Evolutionary conservation across 192 early-diverging fungal species (phyloP).

Genomic region (Rhizophagus sp.): DNA sequence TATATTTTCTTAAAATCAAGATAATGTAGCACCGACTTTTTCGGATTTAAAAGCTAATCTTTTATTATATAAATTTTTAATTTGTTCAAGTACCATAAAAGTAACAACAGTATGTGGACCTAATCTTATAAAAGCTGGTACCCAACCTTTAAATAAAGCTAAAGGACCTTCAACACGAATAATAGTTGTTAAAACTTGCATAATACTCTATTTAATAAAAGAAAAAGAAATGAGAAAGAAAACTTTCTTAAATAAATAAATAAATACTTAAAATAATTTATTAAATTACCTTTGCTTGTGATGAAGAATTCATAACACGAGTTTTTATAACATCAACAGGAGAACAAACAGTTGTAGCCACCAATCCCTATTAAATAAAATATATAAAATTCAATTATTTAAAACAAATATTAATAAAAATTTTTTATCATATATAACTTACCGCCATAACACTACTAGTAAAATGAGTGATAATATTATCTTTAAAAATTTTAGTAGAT

Average conservation of each 20-base stretch:
- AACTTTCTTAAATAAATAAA: neutral
- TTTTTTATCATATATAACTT: slow-evolving; percentile 33
- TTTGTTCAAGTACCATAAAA: slow-evolving; percentile 80
- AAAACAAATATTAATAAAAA: slow-evolving; percentile 12
- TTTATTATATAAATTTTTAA: slow-evolving; percentile 43
- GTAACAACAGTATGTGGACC: slow-evolving; percentile 86
- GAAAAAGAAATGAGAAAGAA: neutral
- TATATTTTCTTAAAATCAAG: neutral
- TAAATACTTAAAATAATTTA: neutral
- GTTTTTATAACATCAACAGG: slow-evolving; percentile 86
- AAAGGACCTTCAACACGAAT: slow-evolving; percentile 64
- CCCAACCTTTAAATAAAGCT: slow-evolving; percentile 84
- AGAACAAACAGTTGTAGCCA: slow-evolving; percentile 75
- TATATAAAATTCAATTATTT: neutral
- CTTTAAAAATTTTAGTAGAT: slow-evolving; percentile 55
- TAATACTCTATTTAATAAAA: slow-evolving; percentile 32
- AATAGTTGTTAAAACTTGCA: slow-evolving; percentile 42
- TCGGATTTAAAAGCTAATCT: neutral
- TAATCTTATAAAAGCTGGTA: slow-evolving; percentile 77
- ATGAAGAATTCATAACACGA: slow-evolving; percentile 76
- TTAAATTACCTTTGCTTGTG: slow-evolving; percentile 37
- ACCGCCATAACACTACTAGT: slow-evolving; percentile 70
- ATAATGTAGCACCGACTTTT: neutral
- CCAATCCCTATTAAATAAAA: slow-evolving; percentile 52
- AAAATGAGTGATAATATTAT: slow-evolving; percentile 70